Base-by-base conservation (phyloP, 495 filamentous ascomycete species). In the Peziza echinospora region DNA sequence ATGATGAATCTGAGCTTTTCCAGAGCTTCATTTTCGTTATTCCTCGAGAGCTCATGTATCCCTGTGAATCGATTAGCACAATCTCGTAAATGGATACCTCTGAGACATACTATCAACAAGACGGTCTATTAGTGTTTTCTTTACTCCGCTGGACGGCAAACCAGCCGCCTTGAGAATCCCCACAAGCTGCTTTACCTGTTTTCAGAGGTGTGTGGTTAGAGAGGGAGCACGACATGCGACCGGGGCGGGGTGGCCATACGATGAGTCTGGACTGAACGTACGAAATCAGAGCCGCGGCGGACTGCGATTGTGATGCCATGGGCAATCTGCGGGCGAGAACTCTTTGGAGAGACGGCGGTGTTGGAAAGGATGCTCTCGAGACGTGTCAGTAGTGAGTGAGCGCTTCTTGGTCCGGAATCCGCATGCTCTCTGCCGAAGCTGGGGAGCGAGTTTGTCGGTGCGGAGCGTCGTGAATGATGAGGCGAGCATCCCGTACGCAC, bases 101-200 rank as follows among this genome's bases (percentile, higher is more conserved):
- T 4, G 19, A 37, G 13, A 37, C 30, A 17, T 2, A 37, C 30
- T 11, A 37, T 37, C 30, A 2, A 37, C 19, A 11, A 94, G 77
- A 49, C 86, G 77, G 22, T 63, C 61, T 60, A 92, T 84, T 37
- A 96, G 64, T 17, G 77, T 68, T 23, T 73, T 67, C 64, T 97
- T 97, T 49, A 83, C 74, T 7, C 89, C 89, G 23, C 73, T 80
- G 30, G 82, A 76, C 26, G 69, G 65, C 16, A 87, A 67, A 23
- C 73, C 70, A 59, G 87, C 78, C 47, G 65, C 63, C 34, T 70
- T 72, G 53, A 85, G 73, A 52, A 94, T 78, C 13, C 64, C 60
- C 49, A 84, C 81, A 30, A 97, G 71, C 44, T 79, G 71, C 30
- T 52, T 51, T 44, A 59, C 56, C 30, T 37, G 6, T 11, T 13